Conservation (phyloP, 768 basidiomycete species). For the Hydnomerulius pinastri region DNA sequence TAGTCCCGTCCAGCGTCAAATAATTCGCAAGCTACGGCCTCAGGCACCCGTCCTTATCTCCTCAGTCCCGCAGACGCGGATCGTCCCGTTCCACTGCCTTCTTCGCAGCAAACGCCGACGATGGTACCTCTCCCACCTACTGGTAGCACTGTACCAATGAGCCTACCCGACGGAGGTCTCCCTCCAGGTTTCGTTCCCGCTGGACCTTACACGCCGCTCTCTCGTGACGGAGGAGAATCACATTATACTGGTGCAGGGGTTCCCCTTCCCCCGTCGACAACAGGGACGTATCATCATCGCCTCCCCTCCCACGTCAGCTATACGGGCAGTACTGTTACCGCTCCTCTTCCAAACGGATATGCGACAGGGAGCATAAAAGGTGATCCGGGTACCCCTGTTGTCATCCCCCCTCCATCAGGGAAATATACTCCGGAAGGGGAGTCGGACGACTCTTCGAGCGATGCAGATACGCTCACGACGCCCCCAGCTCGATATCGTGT, state of each 20-base stretch:
- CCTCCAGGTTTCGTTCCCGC: conserved; percentile 41
- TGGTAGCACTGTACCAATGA: conserved; percentile 23
- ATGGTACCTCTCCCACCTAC: conserved; percentile 6
- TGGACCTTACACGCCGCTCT: conserved; percentile 19
- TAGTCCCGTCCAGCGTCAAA: conserved; percentile 43
- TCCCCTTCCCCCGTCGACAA: conserved; percentile 33
- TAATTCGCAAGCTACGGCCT: conserved; percentile 27
- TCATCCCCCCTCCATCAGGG: conserved; percentile 32
- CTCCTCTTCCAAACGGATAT: too few species aligned
- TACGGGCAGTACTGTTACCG: too few species aligned
- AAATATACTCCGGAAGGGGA: conserved; percentile 15
- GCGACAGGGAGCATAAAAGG: too few species aligned
- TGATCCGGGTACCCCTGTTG: conserved; percentile 15
- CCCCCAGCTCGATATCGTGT: conserved; percentile 26
- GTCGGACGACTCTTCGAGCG: conserved; percentile 33
- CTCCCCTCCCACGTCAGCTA: conserved; percentile 19
- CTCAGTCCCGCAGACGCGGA: conserved; percentile 45
- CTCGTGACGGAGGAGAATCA: conserved; percentile 15
- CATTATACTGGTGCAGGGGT: conserved; percentile 28
- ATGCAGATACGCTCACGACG: conserved; percentile 38
- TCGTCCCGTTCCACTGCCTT: conserved; percentile 35
- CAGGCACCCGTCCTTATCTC: conserved; percentile 29
- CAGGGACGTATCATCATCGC: conserved; percentile 24
- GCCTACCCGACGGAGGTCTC: conserved; percentile 27
- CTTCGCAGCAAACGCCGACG: conserved; percentile 1